A percentile compares a stretch with the other conserved stretches of the same genome.
These are phyloP conservation scores for Aspergillus ruber DNA, from an alignment of 2,329 filamentous ascomycete species.

Conservation along the genomic window DNA sequence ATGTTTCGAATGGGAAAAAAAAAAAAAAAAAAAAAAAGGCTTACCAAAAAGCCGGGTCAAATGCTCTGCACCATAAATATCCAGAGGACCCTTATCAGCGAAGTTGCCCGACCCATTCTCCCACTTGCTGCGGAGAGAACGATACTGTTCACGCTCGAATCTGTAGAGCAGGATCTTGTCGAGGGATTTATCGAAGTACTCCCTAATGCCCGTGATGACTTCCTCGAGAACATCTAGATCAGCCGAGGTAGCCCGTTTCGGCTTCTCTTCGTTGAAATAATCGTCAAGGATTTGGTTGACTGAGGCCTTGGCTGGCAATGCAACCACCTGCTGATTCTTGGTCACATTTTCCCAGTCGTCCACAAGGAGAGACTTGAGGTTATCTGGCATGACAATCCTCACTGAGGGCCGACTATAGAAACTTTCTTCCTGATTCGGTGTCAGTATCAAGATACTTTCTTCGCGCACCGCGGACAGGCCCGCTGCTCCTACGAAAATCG, in stretches of 20 bases:
- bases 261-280: conserved; percentile 66
- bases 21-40: conserved; percentile 18
- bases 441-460: not conserved
- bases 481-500: not conserved
- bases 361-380: conserved; percentile 84
- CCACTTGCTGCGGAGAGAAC: conserved; percentile 67
- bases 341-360: conserved; percentile 99
- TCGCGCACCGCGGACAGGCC: not conserved
- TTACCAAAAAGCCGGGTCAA: conserved; percentile 80
- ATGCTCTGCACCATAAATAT: conserved; percentile 91
- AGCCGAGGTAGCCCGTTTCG: conserved; percentile 56
- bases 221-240: conserved; percentile 85
- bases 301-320: conserved; percentile 69
- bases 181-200: conserved; percentile 90
- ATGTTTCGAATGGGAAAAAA: not conserved
- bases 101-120: conserved; percentile 56
- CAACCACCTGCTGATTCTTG: conserved; percentile 85
- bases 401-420: conserved; percentile 82
- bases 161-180: conserved; percentile 88
- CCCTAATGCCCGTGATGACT: conserved; percentile 74
- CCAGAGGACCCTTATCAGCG: conserved; percentile 64
- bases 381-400: conserved; percentile 78
- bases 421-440: conserved; percentile 65
- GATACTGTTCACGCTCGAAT: conserved; percentile 86
- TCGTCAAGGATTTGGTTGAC: conserved; percentile 73